Conservation (phyloP, 257 asterid species). For the Solanum pennellii region DNA sequence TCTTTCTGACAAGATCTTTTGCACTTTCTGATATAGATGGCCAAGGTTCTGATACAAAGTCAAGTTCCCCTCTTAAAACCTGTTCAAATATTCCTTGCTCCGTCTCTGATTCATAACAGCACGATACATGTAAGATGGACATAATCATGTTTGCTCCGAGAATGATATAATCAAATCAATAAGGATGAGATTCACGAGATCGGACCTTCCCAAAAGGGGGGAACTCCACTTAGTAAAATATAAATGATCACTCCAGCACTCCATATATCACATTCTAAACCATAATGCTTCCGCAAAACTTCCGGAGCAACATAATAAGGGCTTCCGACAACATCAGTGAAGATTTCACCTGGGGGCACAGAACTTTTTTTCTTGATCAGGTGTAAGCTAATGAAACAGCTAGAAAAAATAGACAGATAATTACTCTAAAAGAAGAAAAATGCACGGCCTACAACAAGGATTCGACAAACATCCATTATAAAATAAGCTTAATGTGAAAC, state of each 20-base stretch:
- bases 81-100: constrained; percentile 68
- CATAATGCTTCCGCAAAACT: constrained; percentile 42
- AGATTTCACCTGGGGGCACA: constrained; percentile 33
- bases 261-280: constrained; percentile 65
- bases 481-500: neutral
- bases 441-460: neutral
- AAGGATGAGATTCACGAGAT: neutral
- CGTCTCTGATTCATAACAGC: constrained; percentile 29
- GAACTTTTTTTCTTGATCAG: constrained; percentile 7
- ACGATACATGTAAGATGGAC: neutral
- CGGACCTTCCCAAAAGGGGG: constrained; percentile 66
- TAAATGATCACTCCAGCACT: constrained; percentile 66
- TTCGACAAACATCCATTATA: neutral
- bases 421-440: neutral
- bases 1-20: constrained; percentile 49
- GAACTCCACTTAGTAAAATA: constrained; percentile 53
- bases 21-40: constrained; percentile 56
- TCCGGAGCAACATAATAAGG: constrained; percentile 68
- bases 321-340: constrained; percentile 56
- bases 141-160: neutral
- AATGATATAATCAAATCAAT: neutral
- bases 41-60: constrained; percentile 67
- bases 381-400: neutral
- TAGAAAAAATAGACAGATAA: neutral
- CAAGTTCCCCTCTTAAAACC: constrained; percentile 61